Conservation (phyloP, 1,284 basidiomycete species). For the Ganoderma sp. region DNA sequence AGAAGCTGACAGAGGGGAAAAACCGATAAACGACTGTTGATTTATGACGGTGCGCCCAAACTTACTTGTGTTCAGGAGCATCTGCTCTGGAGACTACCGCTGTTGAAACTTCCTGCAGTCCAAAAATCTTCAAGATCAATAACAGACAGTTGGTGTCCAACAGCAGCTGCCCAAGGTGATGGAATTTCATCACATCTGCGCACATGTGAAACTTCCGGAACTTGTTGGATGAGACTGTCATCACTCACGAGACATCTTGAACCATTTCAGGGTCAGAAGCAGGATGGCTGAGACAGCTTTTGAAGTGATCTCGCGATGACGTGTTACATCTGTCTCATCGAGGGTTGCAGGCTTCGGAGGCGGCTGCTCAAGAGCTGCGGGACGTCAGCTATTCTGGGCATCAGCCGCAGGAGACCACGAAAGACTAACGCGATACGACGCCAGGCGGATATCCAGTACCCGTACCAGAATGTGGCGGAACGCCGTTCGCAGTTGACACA, state of each 20-base stretch:
- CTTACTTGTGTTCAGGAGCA: conserved; percentile 84
- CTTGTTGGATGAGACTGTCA: not conserved
- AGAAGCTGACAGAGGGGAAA: conserved; percentile 70
- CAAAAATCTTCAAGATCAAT: conserved; percentile 97
- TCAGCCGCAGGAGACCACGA: not conserved
- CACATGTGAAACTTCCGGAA: conserved; percentile 14
- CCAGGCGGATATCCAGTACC: conserved; percentile 70
- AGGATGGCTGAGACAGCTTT: conserved; percentile 97
- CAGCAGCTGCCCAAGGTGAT: conserved; percentile 93
- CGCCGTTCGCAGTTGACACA: conserved; percentile 77
- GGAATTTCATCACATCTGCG: conserved; percentile 96
- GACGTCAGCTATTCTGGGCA: conserved; percentile 22
- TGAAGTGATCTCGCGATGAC: conserved; percentile 97
- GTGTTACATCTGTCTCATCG: conserved; percentile 94
- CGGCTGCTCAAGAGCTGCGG: conserved; percentile 64
- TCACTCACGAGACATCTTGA: conserved; percentile 92
- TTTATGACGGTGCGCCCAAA: conserved; percentile 14
- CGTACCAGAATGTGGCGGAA: conserved; percentile 62
- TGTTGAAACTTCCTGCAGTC: conserved; percentile 87
- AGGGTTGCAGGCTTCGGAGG: conserved; percentile 77
- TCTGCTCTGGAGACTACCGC: conserved; percentile 90
- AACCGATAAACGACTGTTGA: not conserved
- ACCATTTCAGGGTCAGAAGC: conserved; percentile 93
- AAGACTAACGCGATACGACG: conserved; percentile 66
- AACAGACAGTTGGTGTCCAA: conserved; percentile 96